phyloP scores from a whole-genome alignment of 2,329 filamentous ascomycete species.

The Verticillium isaacii region DNA sequence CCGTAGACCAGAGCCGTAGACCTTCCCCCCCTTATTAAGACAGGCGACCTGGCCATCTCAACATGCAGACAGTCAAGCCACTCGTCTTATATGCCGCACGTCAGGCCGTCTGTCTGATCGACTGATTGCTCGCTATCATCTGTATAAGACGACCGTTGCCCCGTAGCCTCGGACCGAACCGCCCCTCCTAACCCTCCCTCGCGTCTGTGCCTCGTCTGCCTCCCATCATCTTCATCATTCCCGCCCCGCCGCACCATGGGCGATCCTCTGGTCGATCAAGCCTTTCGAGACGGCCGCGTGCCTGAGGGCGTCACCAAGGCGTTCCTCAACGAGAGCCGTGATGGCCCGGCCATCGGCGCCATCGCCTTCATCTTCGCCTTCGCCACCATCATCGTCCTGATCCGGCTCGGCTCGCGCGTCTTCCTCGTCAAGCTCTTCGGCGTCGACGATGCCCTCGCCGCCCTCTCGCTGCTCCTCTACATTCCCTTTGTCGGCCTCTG shows the following conservation, averaged over 20 bases:
- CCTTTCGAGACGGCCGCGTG: constrained; percentile 29
- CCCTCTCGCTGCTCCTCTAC: constrained; percentile 14
- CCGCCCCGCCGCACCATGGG: constrained; percentile 1
- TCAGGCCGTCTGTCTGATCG: not conserved
- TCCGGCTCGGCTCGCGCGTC: constrained; percentile 27
- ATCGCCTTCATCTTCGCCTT: constrained; percentile 31
- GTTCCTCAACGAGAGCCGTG: constrained; percentile 30
- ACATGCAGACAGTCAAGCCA: not conserved
- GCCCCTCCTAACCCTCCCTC: not conserved
- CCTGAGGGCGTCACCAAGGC: constrained; percentile 25
- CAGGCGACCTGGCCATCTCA: not conserved
- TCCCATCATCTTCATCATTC: not conserved
- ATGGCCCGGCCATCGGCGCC: constrained; percentile 30
- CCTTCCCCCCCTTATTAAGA: no score
- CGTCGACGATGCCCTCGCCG: constrained; percentile 10
- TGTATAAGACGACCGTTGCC: not conserved
- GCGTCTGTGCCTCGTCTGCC: no score
- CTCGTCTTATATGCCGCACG: not conserved
- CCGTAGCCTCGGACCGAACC: not conserved
- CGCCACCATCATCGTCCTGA: constrained; percentile 26
- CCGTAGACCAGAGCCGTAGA: no score
- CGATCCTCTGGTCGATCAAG: constrained; percentile 17
- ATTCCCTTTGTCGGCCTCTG: constrained; percentile 37
- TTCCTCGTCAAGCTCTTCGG: constrained; percentile 17
- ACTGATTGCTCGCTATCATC: not conserved